These are phyloP conservation scores for Beauveria brongniartii DNA, from an alignment of 2,329 filamentous ascomycete species.

Conservation along the genomic window DNA sequence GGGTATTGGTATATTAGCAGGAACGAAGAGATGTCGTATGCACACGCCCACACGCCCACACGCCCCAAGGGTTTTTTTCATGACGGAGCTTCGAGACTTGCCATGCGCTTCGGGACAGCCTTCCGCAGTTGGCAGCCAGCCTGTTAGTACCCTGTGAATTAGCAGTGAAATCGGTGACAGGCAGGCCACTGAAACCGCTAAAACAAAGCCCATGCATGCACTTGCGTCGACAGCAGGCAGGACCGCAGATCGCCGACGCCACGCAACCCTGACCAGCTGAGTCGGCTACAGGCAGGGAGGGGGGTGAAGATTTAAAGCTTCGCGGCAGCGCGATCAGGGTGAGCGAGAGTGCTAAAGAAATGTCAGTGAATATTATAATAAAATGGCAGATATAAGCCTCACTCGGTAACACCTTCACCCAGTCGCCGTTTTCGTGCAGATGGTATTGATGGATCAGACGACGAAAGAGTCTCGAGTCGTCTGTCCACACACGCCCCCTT, in stretches of 20 bases:
- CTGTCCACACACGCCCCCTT: background rate
- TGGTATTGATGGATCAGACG: background rate
- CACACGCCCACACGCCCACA: background rate
- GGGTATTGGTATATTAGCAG: background rate
- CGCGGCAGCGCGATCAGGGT: background rate
- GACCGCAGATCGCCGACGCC: slow-evolving; percentile 10
- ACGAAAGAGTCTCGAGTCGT: background rate
- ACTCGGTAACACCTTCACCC: background rate
- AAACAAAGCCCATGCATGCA: background rate
- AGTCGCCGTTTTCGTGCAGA: background rate
- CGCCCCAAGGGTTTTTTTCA: background rate
- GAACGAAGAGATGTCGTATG: background rate
- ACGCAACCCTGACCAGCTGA: slow-evolving; percentile 13
- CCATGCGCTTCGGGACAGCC: background rate
- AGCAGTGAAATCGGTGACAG: background rate
- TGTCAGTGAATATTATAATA: background rate
- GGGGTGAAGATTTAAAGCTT: background rate
- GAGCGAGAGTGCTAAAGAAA: background rate
- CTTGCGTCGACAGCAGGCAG: background rate
- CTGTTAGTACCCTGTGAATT: background rate
- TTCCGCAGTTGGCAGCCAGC: background rate
- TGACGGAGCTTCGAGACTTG: background rate
- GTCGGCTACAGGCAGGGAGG: background rate
- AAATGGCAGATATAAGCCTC: background rate
- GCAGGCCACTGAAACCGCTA: background rate